A percentile compares a stretch with the other conserved stretches of the same genome.
phyloP scores from a whole-genome alignment of 495 filamentous ascomycete genomes.

The Umbilicaria muhlenbergii region DNA sequence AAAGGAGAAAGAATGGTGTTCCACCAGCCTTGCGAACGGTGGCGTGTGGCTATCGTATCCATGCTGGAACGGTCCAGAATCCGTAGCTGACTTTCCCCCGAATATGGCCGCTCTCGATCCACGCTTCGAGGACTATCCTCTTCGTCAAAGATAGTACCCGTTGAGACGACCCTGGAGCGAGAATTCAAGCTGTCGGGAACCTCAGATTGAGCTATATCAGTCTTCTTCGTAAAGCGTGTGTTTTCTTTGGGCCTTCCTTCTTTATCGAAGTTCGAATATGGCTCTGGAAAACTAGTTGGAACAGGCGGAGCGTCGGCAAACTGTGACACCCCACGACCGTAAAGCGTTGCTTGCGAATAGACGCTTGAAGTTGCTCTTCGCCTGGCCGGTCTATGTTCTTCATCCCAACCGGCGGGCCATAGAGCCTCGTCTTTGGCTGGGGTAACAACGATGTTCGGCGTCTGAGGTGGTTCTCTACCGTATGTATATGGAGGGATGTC shows the following conservation, averaged over 20 bases:
- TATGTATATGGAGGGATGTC: constrained; percentile 19
- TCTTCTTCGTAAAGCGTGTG: constrained; percentile 11
- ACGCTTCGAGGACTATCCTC: constrained; percentile 23
- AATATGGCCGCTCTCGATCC: constrained; percentile 13
- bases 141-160: constrained; percentile 41
- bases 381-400: constrained; percentile 7
- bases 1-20: constrained; percentile 71
- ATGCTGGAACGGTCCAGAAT: constrained; percentile 9
- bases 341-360: constrained; percentile 46
- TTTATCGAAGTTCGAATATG: constrained; percentile 16
- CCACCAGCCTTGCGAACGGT: constrained; percentile 74
- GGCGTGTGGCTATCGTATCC: constrained; percentile 32
- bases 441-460: constrained; percentile 48
- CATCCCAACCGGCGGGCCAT: constrained; percentile 40
- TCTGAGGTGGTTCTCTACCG: constrained; percentile 23
- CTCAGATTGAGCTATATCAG: constrained; percentile 13
- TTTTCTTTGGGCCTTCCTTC: constrained; percentile 12
- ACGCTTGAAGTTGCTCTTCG: constrained; percentile 43
- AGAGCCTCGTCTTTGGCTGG: constrained; percentile 47
- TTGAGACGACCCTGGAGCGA: constrained; percentile 20
- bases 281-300: constrained; percentile 37
- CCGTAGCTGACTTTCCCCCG: constrained; percentile 21
- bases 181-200: constrained; percentile 16
- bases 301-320: constrained; percentile 38
- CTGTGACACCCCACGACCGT: constrained; percentile 14